Evolutionary conservation across 257 asterid genomes (phyloP).

Genomic region (Plantago elongata): DNA sequence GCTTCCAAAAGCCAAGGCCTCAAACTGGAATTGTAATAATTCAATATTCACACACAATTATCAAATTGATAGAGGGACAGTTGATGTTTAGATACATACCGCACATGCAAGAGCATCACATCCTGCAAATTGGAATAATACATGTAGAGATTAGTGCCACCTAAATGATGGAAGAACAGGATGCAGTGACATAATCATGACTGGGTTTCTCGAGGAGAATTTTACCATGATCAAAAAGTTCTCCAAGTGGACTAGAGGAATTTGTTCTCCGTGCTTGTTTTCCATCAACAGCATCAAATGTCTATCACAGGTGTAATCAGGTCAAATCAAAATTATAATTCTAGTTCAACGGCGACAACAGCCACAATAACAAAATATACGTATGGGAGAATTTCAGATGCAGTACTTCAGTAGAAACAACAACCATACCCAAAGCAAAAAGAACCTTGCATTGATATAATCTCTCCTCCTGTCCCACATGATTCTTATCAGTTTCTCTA

Average conservation of each 20-base stretch:
- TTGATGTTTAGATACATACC: conserved; percentile 43
- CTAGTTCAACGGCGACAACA: no score
- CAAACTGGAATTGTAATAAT: conserved; percentile 44
- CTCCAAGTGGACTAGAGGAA: conserved; percentile 94
- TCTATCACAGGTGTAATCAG: conserved; percentile 32
- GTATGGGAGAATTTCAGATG: not conserved
- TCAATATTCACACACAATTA: conserved; percentile 15
- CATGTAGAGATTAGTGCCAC: conserved; percentile 18
- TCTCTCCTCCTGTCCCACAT: no score
- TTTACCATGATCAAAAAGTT: conserved; percentile 92
- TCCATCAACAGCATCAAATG: conserved; percentile 97
- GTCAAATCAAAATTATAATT: conserved; percentile 16
- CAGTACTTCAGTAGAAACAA: not conserved
- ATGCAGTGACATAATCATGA: conserved; percentile 8
- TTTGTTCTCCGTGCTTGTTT: conserved; percentile 96
- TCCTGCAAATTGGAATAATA: conserved; percentile 48
- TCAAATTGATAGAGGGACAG: conserved; percentile 17
- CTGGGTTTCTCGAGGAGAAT: conserved; percentile 9
- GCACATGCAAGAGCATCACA: conserved; percentile 98
- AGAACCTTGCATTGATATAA: no score
- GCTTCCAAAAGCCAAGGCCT: conserved; percentile 89
- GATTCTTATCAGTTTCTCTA: no score
- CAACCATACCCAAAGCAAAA: no score
- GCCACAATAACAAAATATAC: not conserved
- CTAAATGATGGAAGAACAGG: conserved; percentile 9